A percentile compares a stretch with the other conserved stretches of the same genome.
Conservation (phyloP, 2,329 filamentous ascomycete species). For the Coniella lustricola region DNA sequence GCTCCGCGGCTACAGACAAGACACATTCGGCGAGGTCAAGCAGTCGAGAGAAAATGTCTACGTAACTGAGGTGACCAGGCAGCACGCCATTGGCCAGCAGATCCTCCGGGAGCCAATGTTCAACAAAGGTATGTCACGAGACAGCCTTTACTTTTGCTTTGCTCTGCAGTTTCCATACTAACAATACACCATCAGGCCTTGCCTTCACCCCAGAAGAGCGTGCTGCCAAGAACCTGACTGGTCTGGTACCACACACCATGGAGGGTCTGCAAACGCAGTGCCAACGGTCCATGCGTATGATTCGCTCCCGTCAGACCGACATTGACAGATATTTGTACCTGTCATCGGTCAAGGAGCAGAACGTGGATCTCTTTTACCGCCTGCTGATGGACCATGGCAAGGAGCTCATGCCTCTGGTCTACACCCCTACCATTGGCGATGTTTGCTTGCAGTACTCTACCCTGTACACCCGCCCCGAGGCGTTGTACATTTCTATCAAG, state of each 20-base stretch:
- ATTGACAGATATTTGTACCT: conserved; percentile 84
- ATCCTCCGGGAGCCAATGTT: conserved; percentile 54
- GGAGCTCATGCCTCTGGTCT: conserved; percentile 77
- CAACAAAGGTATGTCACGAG: conserved; percentile 61
- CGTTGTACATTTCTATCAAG: conserved; percentile 91
- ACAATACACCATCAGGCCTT: conserved; percentile 39
- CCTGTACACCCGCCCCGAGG: conserved; percentile 90
- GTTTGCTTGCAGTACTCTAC: conserved; percentile 95
- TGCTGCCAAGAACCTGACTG: conserved; percentile 57
- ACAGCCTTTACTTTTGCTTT: too few relatives aligned
- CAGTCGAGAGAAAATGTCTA: conserved; percentile 50
- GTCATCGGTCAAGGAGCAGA: conserved; percentile 66
- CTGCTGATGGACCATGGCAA: conserved; percentile 69
- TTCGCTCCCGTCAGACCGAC: conserved; percentile 59
- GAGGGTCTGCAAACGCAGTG: conserved; percentile 54
- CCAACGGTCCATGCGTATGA: conserved; percentile 65
- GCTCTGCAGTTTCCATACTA: too few relatives aligned
- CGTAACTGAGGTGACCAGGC: conserved; percentile 30
- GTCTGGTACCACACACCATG: conserved; percentile 58
- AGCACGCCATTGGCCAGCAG: conserved; percentile 52
- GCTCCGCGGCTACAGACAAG: conserved; percentile 52
- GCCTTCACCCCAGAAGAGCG: conserved; percentile 60
- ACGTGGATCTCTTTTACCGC: conserved; percentile 77
- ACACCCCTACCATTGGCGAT: conserved; percentile 88
- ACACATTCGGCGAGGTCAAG: conserved; percentile 48